These are phyloP conservation scores for Annulohypoxylon moriforme DNA, from an alignment of 495 filamentous ascomycete species.

Conservation along the genomic window DNA sequence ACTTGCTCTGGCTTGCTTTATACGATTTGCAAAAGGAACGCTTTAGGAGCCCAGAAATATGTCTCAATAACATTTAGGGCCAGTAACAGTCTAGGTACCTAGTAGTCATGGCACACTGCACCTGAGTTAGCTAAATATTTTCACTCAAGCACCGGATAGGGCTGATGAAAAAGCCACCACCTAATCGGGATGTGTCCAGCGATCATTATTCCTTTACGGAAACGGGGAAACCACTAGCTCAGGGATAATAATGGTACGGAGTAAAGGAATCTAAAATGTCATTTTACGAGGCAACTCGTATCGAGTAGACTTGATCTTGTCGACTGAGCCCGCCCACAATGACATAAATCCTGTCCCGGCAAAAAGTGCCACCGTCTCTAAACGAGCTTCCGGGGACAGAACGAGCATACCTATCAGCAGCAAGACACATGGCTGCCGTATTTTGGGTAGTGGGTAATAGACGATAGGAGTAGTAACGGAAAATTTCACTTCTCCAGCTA, in stretches of 20 bases:
- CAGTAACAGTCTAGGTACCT: background rate
- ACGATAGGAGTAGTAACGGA: slow-evolving; percentile 37
- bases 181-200: slow-evolving; percentile 7
- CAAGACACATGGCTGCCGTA: slow-evolving; percentile 32
- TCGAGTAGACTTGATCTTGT: slow-evolving; percentile 21
- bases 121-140: background rate
- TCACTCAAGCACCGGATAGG: slow-evolving; percentile 11
- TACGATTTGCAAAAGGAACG: background rate
- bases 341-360: background rate
- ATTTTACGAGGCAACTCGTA: slow-evolving; percentile 25
- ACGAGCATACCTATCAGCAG: slow-evolving; percentile 22
- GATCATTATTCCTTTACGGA: slow-evolving; percentile 3
- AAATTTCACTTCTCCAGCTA: slow-evolving; percentile 43
- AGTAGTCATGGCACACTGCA: background rate
- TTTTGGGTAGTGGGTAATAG: slow-evolving; percentile 9
- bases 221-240: background rate
- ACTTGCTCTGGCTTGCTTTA: background rate
- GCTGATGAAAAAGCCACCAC: slow-evolving; percentile 14
- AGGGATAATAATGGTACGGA: background rate
- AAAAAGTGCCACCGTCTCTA: slow-evolving; percentile 12
- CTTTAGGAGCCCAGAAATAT: background rate
- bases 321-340: background rate
- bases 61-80: background rate
- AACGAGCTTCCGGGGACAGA: slow-evolving; percentile 33
- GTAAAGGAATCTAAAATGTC: background rate